Base-by-base conservation (phyloP, 352 stramenopile species). In the Phytophthora syringae region DNA sequence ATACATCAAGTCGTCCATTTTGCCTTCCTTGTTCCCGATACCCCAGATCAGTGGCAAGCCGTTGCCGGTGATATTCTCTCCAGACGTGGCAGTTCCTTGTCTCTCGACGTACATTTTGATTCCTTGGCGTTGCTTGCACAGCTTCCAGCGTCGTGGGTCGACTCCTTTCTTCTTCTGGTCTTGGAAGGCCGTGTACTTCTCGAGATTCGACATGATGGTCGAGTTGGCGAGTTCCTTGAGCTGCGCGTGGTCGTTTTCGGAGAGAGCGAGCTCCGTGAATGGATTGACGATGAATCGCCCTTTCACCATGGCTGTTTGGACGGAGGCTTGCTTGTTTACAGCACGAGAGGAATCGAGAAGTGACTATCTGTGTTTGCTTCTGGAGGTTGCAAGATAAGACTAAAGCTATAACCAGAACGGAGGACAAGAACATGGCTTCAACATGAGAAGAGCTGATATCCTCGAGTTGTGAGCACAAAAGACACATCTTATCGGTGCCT, bases 1-100 rank as follows among this genome's bases (percentile, higher is more conserved):
- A 30, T 80, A 77, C 60, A 87, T 74, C 32, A 82, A 59, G 55
- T 87, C 76, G 18, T 87, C 79, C 3, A 87, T 56, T 1, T 61
- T 63, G 44, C 76, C 76, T 5, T 69, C 24, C 36, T 77, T 72
- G 18, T 51, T 60, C 3, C 78, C 78, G 9, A 82, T 43, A 1
- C 72, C 67, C 51, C 77, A 64, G 24, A 87, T 60, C 25, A 82
- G 61, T 3, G 77, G 66, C 24, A 74, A 36, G 1, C 59, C 69
- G n/a, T 67, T 69, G 6, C 57, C 63, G 2, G 62, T 62, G 25
- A 64, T 39, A 21, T 65, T 65, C 15, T 74, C 60, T n/a, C 60
- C 50, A 1, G 32, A 53, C 7, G 52, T 45, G 3, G 57, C 48
- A 6, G 48, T 62, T 22, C 47, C 65, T 53, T 50, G 42, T 21